Conservation (phyloP, 1,139 yeast species). For the Sporopachydermia cereana region DNA sequence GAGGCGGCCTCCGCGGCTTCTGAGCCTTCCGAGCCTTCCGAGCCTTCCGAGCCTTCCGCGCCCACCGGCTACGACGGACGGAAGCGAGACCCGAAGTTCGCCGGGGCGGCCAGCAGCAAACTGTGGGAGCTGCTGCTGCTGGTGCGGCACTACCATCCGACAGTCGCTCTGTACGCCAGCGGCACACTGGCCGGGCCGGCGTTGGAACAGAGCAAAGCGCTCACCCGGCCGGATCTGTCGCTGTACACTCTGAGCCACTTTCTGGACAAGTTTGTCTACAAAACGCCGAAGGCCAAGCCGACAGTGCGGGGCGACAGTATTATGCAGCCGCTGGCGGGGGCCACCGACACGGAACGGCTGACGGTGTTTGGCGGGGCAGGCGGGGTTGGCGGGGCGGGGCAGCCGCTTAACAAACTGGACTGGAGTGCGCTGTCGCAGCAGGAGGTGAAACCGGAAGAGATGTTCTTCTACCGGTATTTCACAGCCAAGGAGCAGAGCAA, state of each 20-base stretch:
- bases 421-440: conserved; percentile 61
- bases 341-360: conserved; percentile 59
- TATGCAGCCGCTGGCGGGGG: conserved; percentile 96
- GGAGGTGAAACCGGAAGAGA: conserved; percentile 76
- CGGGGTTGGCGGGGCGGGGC: conserved; percentile 27
- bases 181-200: conserved; percentile 25
- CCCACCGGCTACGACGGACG: conserved; percentile 59
- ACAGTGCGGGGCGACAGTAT: conserved; percentile 72
- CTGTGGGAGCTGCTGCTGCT: conserved; percentile 80
- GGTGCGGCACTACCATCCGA: conserved; percentile 81
- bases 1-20: neutral
- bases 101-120: conserved; percentile 66
- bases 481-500: conserved; percentile 35
- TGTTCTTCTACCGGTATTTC: conserved; percentile 84
- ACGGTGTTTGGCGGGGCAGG: conserved; percentile 42
- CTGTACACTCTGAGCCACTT: conserved; percentile 81
- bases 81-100: conserved; percentile 82
- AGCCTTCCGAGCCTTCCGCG: neutral
- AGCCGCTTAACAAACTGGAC: conserved; percentile 72
- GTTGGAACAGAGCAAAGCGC: conserved; percentile 35
- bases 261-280: conserved; percentile 90
- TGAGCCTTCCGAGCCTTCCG: neutral
- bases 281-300: conserved; percentile 75
- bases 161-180: conserved; percentile 71
- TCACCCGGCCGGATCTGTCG: conserved; percentile 75